Evolutionary conservation across 1,284 basidiomycete genomes (phyloP).

Genomic region (Kalmanozyma brasiliensis): DNA sequence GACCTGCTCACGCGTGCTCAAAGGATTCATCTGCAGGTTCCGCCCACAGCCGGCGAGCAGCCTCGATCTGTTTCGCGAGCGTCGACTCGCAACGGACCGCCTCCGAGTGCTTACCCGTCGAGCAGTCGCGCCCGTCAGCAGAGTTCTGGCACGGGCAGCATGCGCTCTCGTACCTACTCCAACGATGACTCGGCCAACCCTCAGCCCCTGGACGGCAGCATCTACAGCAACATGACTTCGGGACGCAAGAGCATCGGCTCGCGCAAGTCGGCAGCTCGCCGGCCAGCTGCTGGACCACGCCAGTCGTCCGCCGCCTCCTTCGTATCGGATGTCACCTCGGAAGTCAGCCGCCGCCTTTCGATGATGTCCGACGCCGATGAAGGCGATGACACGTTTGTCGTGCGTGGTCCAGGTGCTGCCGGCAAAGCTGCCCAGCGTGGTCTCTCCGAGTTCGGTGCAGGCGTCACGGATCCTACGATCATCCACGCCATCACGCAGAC

Average conservation of each 20-base stretch:
- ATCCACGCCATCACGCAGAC: constrained; percentile 97
- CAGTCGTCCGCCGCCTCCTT: constrained; percentile 56
- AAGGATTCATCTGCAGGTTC: constrained; percentile 42
- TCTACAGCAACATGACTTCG: constrained; percentile 36
- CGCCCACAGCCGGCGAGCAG: constrained; percentile 28
- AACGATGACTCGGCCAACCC: constrained; percentile 36
- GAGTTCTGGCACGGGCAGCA: constrained; percentile 36
- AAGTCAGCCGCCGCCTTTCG: constrained; percentile 53
- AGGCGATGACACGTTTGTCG: constrained; percentile 43
- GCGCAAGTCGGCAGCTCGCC: constrained; percentile 29
- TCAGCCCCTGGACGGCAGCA: constrained; percentile 39
- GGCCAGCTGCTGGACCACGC: constrained; percentile 34
- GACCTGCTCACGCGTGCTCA: constrained; percentile 51
- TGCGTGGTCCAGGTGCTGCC: constrained; percentile 10
- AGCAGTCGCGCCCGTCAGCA: constrained; percentile 36
- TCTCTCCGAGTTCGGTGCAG: constrained; percentile 31
- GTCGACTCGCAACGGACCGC: constrained; percentile 40
- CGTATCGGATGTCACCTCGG: constrained; percentile 60
- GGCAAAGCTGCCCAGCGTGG: constrained; percentile 23
- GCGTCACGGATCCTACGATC: constrained; percentile 62
- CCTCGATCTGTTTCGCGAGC: constrained; percentile 44
- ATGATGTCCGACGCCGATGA: constrained; percentile 46
- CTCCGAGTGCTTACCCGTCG: constrained; percentile 21
- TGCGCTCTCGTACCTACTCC: constrained; percentile 49
- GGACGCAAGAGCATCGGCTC: constrained; percentile 47